Evolutionary conservation across 257 asterid species (phyloP).

Genomic region (Fraxinus cuspidata): DNA sequence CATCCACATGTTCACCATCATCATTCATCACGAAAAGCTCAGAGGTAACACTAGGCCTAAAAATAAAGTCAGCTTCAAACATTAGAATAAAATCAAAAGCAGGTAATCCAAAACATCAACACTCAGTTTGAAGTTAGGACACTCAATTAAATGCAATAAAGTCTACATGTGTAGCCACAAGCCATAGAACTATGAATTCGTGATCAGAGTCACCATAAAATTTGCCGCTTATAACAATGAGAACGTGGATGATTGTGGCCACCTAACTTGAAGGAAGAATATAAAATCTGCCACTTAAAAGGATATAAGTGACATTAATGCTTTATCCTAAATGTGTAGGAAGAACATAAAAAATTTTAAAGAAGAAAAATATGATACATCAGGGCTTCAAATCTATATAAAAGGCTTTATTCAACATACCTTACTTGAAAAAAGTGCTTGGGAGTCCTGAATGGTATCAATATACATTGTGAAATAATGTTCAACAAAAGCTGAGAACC

Average conservation of each 20-base stretch:
- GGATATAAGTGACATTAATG: conserved; percentile 5
- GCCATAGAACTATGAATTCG: neutral
- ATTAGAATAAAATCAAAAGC: conserved; percentile 6
- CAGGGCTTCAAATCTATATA: conserved; percentile 5
- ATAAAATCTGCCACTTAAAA: neutral
- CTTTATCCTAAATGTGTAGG: conserved; percentile 6
- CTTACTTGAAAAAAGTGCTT: conserved; percentile 62
- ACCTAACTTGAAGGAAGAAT: neutral
- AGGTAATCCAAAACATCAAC: neutral
- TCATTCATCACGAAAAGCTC: conserved; percentile 67
- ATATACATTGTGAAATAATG: conserved; percentile 51
- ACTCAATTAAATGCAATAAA: conserved; percentile 9
- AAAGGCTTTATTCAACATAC: conserved; percentile 33
- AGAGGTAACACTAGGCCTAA: conserved; percentile 64
- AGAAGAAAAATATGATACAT: conserved; percentile 11
- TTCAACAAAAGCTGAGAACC: conserved; percentile 51
- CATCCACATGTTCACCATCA: conserved; percentile 51
- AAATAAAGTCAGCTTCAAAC: conserved; percentile 16
- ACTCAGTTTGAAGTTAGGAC: neutral
- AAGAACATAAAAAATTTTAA: conserved; percentile 3
- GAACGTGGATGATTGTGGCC: neutral
- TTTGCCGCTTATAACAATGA: conserved; percentile 9
- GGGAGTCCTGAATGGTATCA: conserved; percentile 70
- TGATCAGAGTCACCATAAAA: neutral
- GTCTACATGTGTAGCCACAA: neutral